phyloP scores from a whole-genome alignment of 768 basidiomycete species.

The Antrodiella citrinella region DNA sequence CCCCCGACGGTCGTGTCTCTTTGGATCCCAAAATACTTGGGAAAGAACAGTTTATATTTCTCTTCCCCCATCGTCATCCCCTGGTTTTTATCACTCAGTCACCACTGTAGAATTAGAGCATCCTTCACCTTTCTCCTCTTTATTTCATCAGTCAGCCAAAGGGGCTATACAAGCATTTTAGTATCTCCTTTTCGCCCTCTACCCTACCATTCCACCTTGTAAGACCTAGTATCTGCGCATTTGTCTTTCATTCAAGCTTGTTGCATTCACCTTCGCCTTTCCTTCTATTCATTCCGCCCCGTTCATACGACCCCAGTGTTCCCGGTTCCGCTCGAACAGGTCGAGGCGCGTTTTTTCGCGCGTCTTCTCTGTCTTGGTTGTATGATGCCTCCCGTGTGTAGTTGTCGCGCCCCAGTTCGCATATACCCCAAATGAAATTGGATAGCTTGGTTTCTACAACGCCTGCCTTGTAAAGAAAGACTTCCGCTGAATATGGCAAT shows the following conservation, averaged over 20 bases:
- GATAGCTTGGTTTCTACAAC: no score
- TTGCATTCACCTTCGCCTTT: not conserved
- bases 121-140: not conserved
- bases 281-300: not conserved
- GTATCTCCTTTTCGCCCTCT: not conserved
- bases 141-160: not conserved
- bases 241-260: not conserved
- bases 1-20: not conserved
- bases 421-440: no score
- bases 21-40: not conserved
- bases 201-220: not conserved
- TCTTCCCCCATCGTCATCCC: not conserved
- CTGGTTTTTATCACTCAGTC: not conserved
- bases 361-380: no score
- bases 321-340: not conserved
- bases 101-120: not conserved
- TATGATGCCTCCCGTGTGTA: no score
- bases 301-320: not conserved
- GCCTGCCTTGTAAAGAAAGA: no score
- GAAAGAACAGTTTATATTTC: not conserved
- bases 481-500: no score
- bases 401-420: no score
- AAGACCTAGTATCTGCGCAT: not conserved
- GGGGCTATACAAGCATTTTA: not conserved
- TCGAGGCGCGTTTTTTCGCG: no score